These are phyloP conservation scores for Cylindrotheca closterium DNA, from an alignment of 108 stramenopile species.

Conservation along the genomic window DNA sequence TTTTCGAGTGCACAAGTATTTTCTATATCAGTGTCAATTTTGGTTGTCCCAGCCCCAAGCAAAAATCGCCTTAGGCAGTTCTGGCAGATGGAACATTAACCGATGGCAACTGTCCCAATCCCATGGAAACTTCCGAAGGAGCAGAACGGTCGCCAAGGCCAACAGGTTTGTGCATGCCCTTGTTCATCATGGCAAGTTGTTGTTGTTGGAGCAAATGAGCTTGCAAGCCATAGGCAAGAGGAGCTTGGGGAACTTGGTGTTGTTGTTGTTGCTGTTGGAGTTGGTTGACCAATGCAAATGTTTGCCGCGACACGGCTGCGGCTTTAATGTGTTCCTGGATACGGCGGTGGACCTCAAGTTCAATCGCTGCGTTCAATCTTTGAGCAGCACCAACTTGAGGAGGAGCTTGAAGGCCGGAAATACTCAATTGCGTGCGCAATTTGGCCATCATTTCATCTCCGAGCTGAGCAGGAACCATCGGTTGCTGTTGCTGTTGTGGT, in stretches of 20 bases:
- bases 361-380: conserved; percentile 40
- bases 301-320: conserved; percentile 23
- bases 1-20: too few species aligned
- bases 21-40: too few species aligned
- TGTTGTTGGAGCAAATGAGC: conserved; percentile 10
- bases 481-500: not conserved
- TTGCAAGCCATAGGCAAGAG: not conserved
- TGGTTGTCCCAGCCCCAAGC: too few species aligned
- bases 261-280: conserved; percentile 9
- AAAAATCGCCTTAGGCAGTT: conserved; percentile 26
- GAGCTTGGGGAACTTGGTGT: conserved; percentile 12
- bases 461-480: not conserved
- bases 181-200: conserved; percentile 1
- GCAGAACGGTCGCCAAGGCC: not conserved
- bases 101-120: conserved; percentile 4
- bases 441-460: not conserved
- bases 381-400: conserved; percentile 9
- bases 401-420: conserved; percentile 1
- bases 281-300: conserved; percentile 25
- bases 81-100: conserved; percentile 26
- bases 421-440: not conserved
- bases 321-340: conserved; percentile 29
- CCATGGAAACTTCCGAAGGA: not conserved
- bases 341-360: conserved; percentile 38
- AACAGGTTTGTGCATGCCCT: not conserved